Evolutionary conservation across 306 rosid genomes (phyloP), one percentile per base, ranked within the genome.

Genomic region (Dryas alaskensis): DNA sequence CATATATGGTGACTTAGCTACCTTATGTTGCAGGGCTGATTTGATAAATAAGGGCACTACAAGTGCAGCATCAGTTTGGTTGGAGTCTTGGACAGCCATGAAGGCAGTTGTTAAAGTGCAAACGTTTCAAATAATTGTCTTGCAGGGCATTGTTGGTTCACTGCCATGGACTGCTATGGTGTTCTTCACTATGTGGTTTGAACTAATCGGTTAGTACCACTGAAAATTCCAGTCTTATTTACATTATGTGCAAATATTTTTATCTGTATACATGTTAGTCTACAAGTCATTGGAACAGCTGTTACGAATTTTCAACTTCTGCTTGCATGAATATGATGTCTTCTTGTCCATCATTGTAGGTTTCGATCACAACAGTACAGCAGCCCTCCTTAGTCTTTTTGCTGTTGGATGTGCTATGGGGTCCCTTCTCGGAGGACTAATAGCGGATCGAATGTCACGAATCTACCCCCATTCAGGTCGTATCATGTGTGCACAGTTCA

Each of bases 101-200:
- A 94, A 88, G 82, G 73, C 85, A 57, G 96, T 94, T 68, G 81
- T 77, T 77, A 89, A 88, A 87, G 92, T 94, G 79, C 42, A 73
- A 78, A 94, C 99, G 55, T 94, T 94, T 81, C 96, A 88, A 83
- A 82, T 94, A 54, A 89, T 94, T 65, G 99, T 94, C 76, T 67
- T 94, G 82, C 99, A 92, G 83, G 97, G 99, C 37, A 73, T 92
- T 69, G 80, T 94, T 69, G 97, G 97, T 44, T 94, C 97, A 7
- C 87, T 94, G 43, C 99, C 99, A n/a, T 94, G 99, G 99, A 94
- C 97, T 62, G 97, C 99, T 83, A 94, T 92, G 99, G 99, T 94
- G 81, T 94, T 94, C 90, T 92, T 94, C 89, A 94, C 99, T 50
- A 92, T 94, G 99, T 94, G 99, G 99, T 94, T 94, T 47, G 90